Conservation (phyloP, 768 basidiomycete genomes). For the Pulveroboletus frians region DNA sequence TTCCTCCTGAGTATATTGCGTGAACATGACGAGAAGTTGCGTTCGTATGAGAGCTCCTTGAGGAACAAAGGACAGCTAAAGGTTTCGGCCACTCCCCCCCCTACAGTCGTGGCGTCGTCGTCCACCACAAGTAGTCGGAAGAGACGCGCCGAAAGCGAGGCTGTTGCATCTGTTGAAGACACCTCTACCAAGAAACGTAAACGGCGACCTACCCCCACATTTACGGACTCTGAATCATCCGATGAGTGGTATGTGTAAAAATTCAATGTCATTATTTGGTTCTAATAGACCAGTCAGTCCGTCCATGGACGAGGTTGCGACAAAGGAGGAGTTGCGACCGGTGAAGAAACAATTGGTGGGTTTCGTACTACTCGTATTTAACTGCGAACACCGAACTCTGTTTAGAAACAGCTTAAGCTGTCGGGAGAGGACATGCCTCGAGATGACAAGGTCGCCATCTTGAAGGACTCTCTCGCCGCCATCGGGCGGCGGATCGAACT, state of each 20-base stretch:
- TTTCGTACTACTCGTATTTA: slow-evolving; percentile 3
- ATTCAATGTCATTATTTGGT: background rate
- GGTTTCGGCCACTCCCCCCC: slow-evolving; percentile 70
- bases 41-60: slow-evolving; percentile 79
- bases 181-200: slow-evolving; percentile 69
- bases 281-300: slow-evolving; percentile 45
- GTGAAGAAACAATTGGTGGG: slow-evolving; percentile 93
- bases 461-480: slow-evolving; percentile 92
- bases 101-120: slow-evolving; percentile 62
- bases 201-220: slow-evolving; percentile 91
- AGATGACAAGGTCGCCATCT: slow-evolving; percentile 92
- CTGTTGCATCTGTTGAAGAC: slow-evolving; percentile 76
- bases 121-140: slow-evolving; percentile 57
- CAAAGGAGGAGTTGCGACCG: slow-evolving; percentile 92
- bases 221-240: slow-evolving; percentile 90
- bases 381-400: slow-evolving; percentile 2
- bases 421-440: slow-evolving; percentile 90
- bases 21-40: slow-evolving; percentile 87
- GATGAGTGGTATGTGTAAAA: slow-evolving; percentile 74
- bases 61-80: slow-evolving; percentile 67
- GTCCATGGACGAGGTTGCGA: slow-evolving; percentile 90
- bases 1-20: slow-evolving; percentile 80
- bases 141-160: slow-evolving; percentile 81
- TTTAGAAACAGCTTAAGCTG: slow-evolving; percentile 88
- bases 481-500: slow-evolving; percentile 89